A percentile compares a stretch with the other conserved stretches of the same genome.
These are phyloP conservation scores for Argentina anserina DNA, from an alignment of 306 rosid species.

Conservation along the genomic window DNA sequence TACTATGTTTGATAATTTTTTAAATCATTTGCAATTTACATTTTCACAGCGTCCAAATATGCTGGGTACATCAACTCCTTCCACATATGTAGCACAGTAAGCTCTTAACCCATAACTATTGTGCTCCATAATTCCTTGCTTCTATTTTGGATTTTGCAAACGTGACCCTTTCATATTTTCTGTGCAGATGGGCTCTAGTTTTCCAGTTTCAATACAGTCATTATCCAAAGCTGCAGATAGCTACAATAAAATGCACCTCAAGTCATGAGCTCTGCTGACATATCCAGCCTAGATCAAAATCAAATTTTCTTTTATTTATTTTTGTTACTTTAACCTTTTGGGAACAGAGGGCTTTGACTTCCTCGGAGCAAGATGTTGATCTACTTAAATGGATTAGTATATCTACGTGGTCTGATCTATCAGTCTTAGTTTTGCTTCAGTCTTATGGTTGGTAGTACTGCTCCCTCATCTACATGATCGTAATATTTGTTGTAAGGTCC, in stretches of 20 bases:
- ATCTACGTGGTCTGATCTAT: neutral
- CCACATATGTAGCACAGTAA: slow-evolving; percentile 92
- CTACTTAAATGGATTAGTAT: neutral
- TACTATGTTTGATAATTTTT: neutral
- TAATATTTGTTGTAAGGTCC: neutral
- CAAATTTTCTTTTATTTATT: neutral
- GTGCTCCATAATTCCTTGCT: neutral
- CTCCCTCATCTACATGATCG: neutral
- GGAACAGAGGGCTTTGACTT: neutral
- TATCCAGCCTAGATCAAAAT: slow-evolving; percentile 4
- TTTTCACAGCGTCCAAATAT: slow-evolving; percentile 82
- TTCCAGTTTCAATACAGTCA: slow-evolving; percentile 80
- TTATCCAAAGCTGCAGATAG: slow-evolving; percentile 89
- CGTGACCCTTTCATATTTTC: slow-evolving; percentile 6
- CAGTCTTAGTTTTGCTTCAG: neutral
- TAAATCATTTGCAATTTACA: slow-evolving; percentile 1
- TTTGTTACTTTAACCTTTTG: neutral
- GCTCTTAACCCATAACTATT: slow-evolving; percentile 22
- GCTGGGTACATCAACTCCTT: slow-evolving; percentile 90
- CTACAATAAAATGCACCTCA: slow-evolving; percentile 60
- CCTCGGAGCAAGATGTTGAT: neutral
- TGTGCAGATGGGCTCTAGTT: slow-evolving; percentile 91
- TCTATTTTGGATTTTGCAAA: neutral
- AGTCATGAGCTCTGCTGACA: slow-evolving; percentile 25
- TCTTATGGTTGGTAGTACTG: neutral